Base-by-base conservation (phyloP, 306 rosid genomes). In the Prinsepia uniflora region DNA sequence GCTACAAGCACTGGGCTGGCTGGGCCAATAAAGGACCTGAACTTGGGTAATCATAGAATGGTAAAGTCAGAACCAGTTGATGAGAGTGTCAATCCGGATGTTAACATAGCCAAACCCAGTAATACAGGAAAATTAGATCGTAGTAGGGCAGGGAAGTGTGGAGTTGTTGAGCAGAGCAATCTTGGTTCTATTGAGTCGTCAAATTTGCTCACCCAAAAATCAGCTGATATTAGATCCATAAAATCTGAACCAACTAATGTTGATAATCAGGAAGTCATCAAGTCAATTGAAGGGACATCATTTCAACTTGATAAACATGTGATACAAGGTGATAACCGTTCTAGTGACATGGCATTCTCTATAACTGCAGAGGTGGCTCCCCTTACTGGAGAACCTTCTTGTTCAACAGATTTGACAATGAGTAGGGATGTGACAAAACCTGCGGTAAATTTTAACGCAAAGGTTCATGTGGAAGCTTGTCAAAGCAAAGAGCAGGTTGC, bases 21-120 rank as follows among this genome's bases (percentile, higher is more conserved):
- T 40, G 63, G 72, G 61, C 66, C 75, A 36, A 52, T 65, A 34
- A 77, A 65, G 69, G 85, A 65, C 79, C 64, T 61, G 36, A 76
- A 68, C 66, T 72, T 78, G 41, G 79, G 70, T 78, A 76, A 79
- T 82, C 11, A 59, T 68, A 86, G 80, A 75, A 66, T 56, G 18
- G 89, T 94, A 14, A 94, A 94, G 77, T 55, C 90, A 44, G 98
- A 94, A 67, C 97, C 96, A 47, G 65, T 75, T 57, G 92, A 86
- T 59, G 97, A 79, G 76, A 79, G 83, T 69, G 52, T 43, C 50
- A 89, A 85, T 71, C 67, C 50, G 74, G 84, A 66, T 57, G 76
- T 57, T 63, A 74, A 76, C 70, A 76, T 78, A 45, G 71, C 70
- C 76, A 77, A 70, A 70, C 14, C 75, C 53, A 34, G 44, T 81